Percentiles rank a stretch among this genome's conserved stretches.
phyloP scores from a whole-genome alignment of 352 stramenopile genomes.

The Pythium brassicae region DNA sequence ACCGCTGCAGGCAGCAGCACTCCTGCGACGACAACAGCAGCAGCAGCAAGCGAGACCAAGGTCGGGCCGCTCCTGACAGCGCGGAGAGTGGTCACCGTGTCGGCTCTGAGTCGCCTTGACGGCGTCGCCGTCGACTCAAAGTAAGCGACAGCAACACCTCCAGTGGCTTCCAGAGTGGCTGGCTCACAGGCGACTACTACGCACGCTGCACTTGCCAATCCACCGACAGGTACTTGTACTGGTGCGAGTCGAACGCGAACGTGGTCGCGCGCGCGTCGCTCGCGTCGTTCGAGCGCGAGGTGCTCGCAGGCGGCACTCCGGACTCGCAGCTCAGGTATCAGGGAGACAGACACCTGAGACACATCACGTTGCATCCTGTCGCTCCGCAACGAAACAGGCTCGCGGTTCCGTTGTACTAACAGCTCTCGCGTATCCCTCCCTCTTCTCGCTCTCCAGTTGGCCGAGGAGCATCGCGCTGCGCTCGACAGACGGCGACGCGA shows the following conservation, averaged over 20 bases:
- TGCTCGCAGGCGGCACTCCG: slow-evolving; percentile 46
- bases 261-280: slow-evolving; percentile 41
- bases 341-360: no score
- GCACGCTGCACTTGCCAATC: no score
- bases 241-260: slow-evolving; percentile 68
- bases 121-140: slow-evolving; percentile 57
- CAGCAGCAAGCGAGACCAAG: slow-evolving; percentile 1
- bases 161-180: no score
- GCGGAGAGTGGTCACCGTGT: slow-evolving; percentile 31
- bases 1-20: slow-evolving; percentile 1
- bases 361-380: no score
- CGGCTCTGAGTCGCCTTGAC: slow-evolving; percentile 46
- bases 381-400: no score
- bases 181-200: no score
- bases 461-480: slow-evolving; percentile 44
- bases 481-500: slow-evolving; percentile 27
- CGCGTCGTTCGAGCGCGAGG: slow-evolving; percentile 35
- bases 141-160: slow-evolving; percentile 18
- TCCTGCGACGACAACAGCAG: slow-evolving; percentile 8
- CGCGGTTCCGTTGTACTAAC: neutral
- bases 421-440: neutral
- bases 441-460: slow-evolving; percentile 33
- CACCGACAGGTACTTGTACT: slow-evolving; percentile 56
- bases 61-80: slow-evolving; percentile 12
- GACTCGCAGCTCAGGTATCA: slow-evolving; percentile 54